Base-by-base conservation (phyloP, 140 eudicot genomes). In the Flaveria floridana region DNA sequence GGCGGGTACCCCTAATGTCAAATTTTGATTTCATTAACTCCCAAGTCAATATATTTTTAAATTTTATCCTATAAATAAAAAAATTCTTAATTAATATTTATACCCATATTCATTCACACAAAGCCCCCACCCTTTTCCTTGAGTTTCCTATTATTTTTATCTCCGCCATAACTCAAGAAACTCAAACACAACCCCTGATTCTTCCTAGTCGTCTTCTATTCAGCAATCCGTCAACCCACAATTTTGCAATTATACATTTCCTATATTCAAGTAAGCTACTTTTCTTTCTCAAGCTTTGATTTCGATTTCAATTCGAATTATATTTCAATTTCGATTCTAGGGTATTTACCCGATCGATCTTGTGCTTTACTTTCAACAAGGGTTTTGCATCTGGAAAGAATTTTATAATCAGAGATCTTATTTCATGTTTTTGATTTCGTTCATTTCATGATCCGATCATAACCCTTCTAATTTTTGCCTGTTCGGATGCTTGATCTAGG, bases 141-240 rank as follows among this genome's bases (percentile, higher is more conserved):
- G 16, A 16, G 13, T 59, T 73, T 51, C 28, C 5, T 61, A 12
- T 52, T 21, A 42, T 21, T 63, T 12, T 68, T 11, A 57, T 58
- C 71, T 12, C 59, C 70, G 67, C 47, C 75, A 14, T 65, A 75
- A 48, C 50, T 65, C 73, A 65, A 20, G 14, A 25, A 78, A 76
- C 80, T 52, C 80, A 37, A 76, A 65, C 57, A 65, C 57, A 23
- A 68, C 52, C 51, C 70, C 14, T 41, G 8, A 28, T 63, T 68
- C 81, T 77, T 15, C 76, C 63, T 34, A 65, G 79, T 73, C 78
- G 25, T 72, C 79, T 41, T 52, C 57, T 26, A 26, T 79, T 73
- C 83, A 73, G 48, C 79, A 66, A 73, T 73, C 79, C 70, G 78
- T 79, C 79, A 74, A 76, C 67, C 83, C 75, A 73, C 64, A 71